phyloP scores from a whole-genome alignment of 2,329 filamentous ascomycete species.

The Aspergillus hiratsukae region DNA sequence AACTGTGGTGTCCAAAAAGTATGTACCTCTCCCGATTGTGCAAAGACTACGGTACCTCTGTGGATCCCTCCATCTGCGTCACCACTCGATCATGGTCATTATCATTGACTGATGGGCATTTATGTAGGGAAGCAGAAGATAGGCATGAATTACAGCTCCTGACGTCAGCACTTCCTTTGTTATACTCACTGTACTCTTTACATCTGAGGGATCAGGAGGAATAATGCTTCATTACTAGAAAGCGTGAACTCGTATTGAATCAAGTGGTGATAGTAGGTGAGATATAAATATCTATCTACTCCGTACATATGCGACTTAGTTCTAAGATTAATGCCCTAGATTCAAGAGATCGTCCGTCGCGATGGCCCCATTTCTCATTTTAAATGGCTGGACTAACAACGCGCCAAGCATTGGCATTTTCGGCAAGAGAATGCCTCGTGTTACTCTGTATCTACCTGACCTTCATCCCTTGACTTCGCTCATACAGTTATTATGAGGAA shows the following conservation, averaged over 20 bases:
- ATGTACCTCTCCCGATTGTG: not conserved
- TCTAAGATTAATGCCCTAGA: not conserved
- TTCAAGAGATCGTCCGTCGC: not conserved
- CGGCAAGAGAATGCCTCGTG: not conserved
- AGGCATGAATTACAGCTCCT: not conserved
- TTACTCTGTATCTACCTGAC: no score
- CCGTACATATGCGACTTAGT: not conserved
- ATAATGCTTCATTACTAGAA: not conserved
- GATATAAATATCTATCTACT: not conserved
- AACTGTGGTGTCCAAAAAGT: not conserved
- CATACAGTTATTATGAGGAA: not conserved
- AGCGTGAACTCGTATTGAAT: not conserved
- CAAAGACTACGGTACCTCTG: not conserved
- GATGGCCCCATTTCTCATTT: no score
- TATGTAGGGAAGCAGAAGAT: not conserved
- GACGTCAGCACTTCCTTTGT: not conserved
- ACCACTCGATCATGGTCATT: conserved; percentile 6
- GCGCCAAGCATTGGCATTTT: not conserved
- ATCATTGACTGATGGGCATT: not conserved
- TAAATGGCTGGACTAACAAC: not conserved
- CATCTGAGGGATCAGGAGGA: not conserved
- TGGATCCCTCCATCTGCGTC: conserved; percentile 6
- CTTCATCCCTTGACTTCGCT: no score
- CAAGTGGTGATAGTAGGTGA: no score
- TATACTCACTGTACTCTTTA: no score